Evolutionary conservation across 148 eudicot species (phyloP).

Genomic region (Amaranthus hypochondriacus): DNA sequence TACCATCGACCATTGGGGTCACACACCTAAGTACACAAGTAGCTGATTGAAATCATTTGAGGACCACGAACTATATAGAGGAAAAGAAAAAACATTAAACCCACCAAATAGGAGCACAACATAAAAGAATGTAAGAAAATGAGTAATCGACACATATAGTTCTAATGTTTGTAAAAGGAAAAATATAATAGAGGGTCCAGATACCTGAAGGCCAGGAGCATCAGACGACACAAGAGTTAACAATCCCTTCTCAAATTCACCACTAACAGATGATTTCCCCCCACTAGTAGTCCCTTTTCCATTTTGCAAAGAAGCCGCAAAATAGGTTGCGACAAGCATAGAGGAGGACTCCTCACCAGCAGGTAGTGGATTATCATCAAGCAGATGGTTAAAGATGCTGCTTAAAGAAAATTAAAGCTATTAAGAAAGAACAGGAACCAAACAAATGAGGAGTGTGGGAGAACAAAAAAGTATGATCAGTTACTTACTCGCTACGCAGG

Average conservation of each 20-base stretch:
- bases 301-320: slow-evolving; percentile 46
- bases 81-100: background rate
- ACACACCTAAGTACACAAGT: slow-evolving; percentile 56
- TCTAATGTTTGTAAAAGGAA: background rate
- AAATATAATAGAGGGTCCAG: background rate
- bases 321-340: slow-evolving; percentile 69
- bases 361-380: slow-evolving; percentile 81
- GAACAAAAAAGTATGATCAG: background rate
- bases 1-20: slow-evolving; percentile 93
- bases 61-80: slow-evolving; percentile 11
- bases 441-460: background rate
- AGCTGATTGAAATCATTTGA: slow-evolving; percentile 20
- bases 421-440: background rate
- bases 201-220: slow-evolving; percentile 87
- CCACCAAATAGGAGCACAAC: background rate
- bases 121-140: background rate
- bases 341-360: slow-evolving; percentile 75
- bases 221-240: slow-evolving; percentile 65
- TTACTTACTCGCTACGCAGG: slow-evolving; percentile 75
- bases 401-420: slow-evolving; percentile 15
- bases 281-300: slow-evolving; percentile 60
- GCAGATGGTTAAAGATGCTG: slow-evolving; percentile 81
- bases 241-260: slow-evolving; percentile 80
- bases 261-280: slow-evolving; percentile 45
- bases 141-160: background rate